phyloP scores from a whole-genome alignment of 2,329 filamentous ascomycete species.

The Fusarium coicis region DNA sequence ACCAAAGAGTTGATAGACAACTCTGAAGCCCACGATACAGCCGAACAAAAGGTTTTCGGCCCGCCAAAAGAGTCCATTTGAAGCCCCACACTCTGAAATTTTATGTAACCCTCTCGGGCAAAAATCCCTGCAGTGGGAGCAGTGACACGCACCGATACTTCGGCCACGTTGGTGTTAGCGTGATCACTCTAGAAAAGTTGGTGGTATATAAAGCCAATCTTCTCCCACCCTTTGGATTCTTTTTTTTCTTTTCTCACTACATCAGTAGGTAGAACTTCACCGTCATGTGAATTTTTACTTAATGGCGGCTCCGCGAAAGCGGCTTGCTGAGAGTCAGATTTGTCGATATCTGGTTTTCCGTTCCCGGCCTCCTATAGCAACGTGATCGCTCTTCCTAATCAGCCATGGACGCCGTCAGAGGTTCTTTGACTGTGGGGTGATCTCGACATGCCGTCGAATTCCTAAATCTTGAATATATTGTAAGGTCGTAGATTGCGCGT shows the following conservation, averaged over 20 bases:
- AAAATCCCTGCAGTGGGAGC: background rate
- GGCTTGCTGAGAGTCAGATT: conserved; percentile 65
- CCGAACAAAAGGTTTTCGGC: background rate
- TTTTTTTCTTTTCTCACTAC: conserved; percentile 6
- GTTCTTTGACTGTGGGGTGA: conserved; percentile 64
- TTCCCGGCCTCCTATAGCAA: conserved; percentile 65
- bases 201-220: conserved; percentile 16
- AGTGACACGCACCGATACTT: background rate
- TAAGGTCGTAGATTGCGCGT: background rate
- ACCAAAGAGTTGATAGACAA: conserved; percentile 3
- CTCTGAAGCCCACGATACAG: conserved; percentile 4
- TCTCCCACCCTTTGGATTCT: background rate
- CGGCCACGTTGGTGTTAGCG: background rate
- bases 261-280: conserved; percentile 33
- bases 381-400: conserved; percentile 59
- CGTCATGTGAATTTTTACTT: conserved; percentile 53
- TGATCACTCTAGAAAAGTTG: background rate
- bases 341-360: conserved; percentile 64
- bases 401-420: conserved; percentile 54
- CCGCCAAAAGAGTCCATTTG: background rate
- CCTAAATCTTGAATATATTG: background rate
- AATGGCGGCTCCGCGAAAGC: conserved; percentile 63
- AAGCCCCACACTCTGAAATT: background rate
- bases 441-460: conserved; percentile 54
- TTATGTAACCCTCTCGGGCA: conserved; percentile 16